These are phyloP conservation scores for Arabidopsis arenosa DNA, from an alignment of 345 rosid species.

Conservation along the genomic window DNA sequence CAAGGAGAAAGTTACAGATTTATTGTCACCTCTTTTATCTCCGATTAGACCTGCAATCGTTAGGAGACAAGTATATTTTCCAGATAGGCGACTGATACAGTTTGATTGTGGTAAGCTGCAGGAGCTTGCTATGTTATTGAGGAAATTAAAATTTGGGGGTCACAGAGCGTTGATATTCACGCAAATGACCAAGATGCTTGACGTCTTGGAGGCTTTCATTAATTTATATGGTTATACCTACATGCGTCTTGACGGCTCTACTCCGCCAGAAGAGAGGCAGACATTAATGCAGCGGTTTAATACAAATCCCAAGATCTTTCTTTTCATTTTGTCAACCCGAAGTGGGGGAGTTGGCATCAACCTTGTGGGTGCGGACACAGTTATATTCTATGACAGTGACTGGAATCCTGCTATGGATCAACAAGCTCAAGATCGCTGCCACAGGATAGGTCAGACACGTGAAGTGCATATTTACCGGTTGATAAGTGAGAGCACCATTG, in stretches of 20 bases:
- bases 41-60: constrained; percentile 97
- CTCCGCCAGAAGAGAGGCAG: constrained; percentile 98
- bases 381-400: constrained; percentile 98
- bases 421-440: constrained; percentile 99
- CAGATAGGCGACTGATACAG: constrained; percentile 97
- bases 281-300: constrained; percentile 99
- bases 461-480: constrained; percentile 96
- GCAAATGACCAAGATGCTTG: constrained; percentile 99
- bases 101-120: constrained; percentile 99
- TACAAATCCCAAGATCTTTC: constrained; percentile 96
- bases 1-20: constrained; percentile 67
- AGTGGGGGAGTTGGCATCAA: constrained; percentile 99
- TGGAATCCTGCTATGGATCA: constrained; percentile 99
- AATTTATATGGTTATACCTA: constrained; percentile 95
- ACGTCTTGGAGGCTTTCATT: constrained; percentile 94
- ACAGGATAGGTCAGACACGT: constrained; percentile 99
- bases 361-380: constrained; percentile 99
- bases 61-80: constrained; percentile 93
- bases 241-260: constrained; percentile 99
- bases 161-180: constrained; percentile 98
- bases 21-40: constrained; percentile 74
- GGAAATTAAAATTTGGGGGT: constrained; percentile 92
- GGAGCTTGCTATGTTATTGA: constrained; percentile 87
- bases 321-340: constrained; percentile 96
- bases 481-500: constrained; percentile 98